Base-by-base conservation (phyloP, 306 rosid species). In the Luffa acutangula region DNA sequence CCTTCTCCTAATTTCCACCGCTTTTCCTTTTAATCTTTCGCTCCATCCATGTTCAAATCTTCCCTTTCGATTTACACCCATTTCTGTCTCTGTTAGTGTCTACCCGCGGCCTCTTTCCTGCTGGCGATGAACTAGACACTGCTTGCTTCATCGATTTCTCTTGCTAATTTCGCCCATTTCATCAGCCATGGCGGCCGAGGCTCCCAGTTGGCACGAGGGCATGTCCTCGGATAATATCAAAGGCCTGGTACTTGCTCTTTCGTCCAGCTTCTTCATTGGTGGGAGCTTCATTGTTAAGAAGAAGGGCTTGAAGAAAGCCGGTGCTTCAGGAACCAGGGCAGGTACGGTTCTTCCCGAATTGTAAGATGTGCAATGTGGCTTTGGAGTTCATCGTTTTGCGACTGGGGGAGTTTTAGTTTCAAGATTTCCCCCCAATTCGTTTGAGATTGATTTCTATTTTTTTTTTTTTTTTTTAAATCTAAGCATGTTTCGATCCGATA, bases 261-360 rank as follows among this genome's bases (percentile, higher is more conserved):
- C 97, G 0, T 92, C 97, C 0, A 92, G 97, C 79, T 64, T 92
- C 84, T 92, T 92, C 87, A 92, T 92, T 53, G 97, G 97, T 25
- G 89, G 90, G 6, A 90, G 96, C 70, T 92, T 92, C 89, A 92
- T 92, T 78, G 93, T 92, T n/a, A 92, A 92, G 82, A 92, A 92
- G 84, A 92, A 92, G 87, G 97, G 97, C 42, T 85, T 92, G 88
- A 92, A 92, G 90, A 92, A 88, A 78, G 97, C 97, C 14, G 97
- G 92, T 36, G 90, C 95, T 2, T 83, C 91, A 43, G 97, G 97
- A 84, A 17, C 85, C 83, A 85, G 97, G 69, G 97, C 97, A 72
- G 97, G 97, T 92, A 82, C 3, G 45, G 1, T 25, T 43, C 39
- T 71, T 21, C n/a, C 5, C 11, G n/a, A 4, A 70, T 70, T 43